Base-by-base conservation (phyloP, 371 early-diverging fungal genomes). In the Mortierella sp. region DNA sequence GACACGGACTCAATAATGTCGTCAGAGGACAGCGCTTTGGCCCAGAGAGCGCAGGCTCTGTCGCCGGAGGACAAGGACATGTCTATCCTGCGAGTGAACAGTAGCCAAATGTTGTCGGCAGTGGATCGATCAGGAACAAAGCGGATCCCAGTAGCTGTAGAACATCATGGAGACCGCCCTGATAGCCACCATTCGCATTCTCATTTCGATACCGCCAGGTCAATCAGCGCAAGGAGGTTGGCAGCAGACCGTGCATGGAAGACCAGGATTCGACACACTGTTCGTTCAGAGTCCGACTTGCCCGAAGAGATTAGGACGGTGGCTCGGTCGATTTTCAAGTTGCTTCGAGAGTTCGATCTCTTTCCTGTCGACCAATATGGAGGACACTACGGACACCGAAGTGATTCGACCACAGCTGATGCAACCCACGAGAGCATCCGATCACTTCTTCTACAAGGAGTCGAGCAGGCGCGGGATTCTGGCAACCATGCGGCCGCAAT, bases 261-360 rank as follows among this genome's bases (percentile, higher is more conserved):
- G 42, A 48, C 48, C 6, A 73, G 82, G n/a, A 86, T 86, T 31
- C 80, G 82, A 7, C 80, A 86, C 31, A 79, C 78, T 9, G 80
- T 86, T n/a, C 79, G 75, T 38, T 86, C 82, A 6, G 87, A 86
- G 26, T 74, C 75, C 3, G 87, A 86, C 47, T 44, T 88, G 58
- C 82, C 88, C 7, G 88, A 88, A 42, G 88, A 88, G 24, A 70
- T 85, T 28, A 63, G 68, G 28, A 88, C 83, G 0, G 81, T 88
- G 5, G 88, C 85, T 3, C 68, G 83, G 34, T 83, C 88, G 2
- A 77, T 88, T 55, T 83, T 88, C 74, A 79, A 80, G 72, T 74
- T 88, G 24, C 76, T 88, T 1, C 75, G 87, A 6, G 88, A 88
- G 63, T 86, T 83, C 77, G 88, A 88, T 65, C 10, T 88, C 34